A percentile compares a stretch with the other conserved stretches of the same genome.
Conservation (phyloP, 805 yeast species). For the Wickerhamiella australiensis region DNA sequence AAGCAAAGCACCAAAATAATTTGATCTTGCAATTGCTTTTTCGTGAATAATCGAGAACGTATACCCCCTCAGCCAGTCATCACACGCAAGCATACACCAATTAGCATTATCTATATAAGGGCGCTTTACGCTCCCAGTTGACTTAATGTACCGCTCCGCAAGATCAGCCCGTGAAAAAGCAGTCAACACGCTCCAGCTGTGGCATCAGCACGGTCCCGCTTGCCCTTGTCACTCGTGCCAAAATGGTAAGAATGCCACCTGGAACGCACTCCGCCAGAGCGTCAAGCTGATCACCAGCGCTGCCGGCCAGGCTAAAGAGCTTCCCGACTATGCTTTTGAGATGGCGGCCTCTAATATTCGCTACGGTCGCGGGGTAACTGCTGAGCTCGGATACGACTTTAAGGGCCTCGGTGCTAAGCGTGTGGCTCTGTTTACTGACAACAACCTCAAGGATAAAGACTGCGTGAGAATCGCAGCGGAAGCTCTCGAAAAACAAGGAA, state of each 20-base stretch:
- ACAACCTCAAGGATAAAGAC: conserved; percentile 22
- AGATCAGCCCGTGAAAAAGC: conserved; percentile 12
- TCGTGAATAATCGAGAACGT: too few species aligned
- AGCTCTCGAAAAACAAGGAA: conserved; percentile 28
- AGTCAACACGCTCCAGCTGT: conserved; percentile 8
- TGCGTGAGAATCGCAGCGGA: conserved; percentile 28
- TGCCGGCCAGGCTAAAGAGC: conserved; percentile 6
- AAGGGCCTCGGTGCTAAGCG: conserved; percentile 25
- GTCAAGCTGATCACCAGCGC: conserved; percentile 8
- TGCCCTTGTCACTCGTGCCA: conserved; percentile 31
- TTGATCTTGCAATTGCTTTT: too few species aligned
- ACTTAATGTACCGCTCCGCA: conserved; percentile 8
- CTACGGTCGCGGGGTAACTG: conserved; percentile 32
- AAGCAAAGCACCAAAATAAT: too few species aligned
- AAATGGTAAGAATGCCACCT: conserved; percentile 12
- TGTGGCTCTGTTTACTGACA: conserved; percentile 32
- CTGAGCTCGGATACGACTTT: conserved; percentile 31
- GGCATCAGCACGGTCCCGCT: conserved; percentile 24
- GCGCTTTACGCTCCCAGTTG: background rate
- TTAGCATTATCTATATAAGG: background rate
- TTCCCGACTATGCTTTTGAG: conserved; percentile 32
- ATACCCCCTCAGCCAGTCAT: too few species aligned
- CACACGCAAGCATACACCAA: too few species aligned
- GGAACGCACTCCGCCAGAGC: conserved; percentile 11
- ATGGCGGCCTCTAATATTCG: conserved; percentile 32